Evolutionary conservation across 352 stramenopile genomes (phyloP).

Genomic region (Globisporangium takayamanum): DNA sequence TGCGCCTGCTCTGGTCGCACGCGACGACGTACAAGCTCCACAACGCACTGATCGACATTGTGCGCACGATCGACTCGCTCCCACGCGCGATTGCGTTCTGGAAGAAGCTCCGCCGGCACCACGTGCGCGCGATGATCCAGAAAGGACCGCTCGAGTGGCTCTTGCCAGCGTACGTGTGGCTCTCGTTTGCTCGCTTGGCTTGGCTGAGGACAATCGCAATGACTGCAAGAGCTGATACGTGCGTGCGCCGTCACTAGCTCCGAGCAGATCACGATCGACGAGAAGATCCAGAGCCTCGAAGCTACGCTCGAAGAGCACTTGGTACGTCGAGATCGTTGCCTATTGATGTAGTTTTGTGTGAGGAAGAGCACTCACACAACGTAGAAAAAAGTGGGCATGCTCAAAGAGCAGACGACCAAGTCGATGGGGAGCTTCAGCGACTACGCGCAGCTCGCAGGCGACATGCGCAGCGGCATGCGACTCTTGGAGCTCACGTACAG

Average conservation of each 20-base stretch:
- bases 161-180: conserved; percentile 27
- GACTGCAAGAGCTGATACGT: not conserved
- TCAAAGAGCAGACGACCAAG: conserved; percentile 56
- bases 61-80: conserved; percentile 64
- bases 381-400: conserved; percentile 60
- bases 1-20: conserved; percentile 53
- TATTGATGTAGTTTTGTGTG: not conserved
- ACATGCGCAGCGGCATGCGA: conserved; percentile 37
- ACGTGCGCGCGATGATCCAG: conserved; percentile 42
- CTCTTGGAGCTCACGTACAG: conserved; percentile 56
- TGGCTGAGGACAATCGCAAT: not conserved
- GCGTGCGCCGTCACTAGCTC: conserved; percentile 15
- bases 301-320: conserved; percentile 59
- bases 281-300: conserved; percentile 59
- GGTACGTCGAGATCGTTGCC: conserved; percentile 19
- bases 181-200: not conserved
- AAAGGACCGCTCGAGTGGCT: conserved; percentile 62
- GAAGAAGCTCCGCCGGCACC: conserved; percentile 45
- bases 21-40: conserved; percentile 54
- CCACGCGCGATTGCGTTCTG: conserved; percentile 61
- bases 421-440: conserved; percentile 22
- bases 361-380: not conserved
- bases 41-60: conserved; percentile 48
- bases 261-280: conserved; percentile 42
- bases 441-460: conserved; percentile 25